Evolutionary conservation across 2,329 filamentous ascomycete species (phyloP).

Genomic region (Colletotrichum sp.): DNA sequence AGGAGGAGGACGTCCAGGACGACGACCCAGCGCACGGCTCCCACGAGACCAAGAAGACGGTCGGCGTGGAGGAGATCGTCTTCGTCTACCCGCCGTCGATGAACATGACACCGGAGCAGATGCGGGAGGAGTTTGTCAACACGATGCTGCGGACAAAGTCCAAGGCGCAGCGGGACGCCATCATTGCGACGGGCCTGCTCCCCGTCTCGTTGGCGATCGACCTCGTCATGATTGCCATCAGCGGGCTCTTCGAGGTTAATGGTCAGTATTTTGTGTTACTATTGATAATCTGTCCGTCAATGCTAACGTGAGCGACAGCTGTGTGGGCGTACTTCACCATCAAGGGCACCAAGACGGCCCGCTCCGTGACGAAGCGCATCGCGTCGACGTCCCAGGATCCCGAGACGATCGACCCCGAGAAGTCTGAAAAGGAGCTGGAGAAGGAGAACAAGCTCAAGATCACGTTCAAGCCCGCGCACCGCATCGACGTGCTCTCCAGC

Average conservation of each 20-base stretch:
- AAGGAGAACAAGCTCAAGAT: conserved; percentile 16
- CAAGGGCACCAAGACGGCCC: conserved; percentile 17
- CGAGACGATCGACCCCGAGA: conserved; percentile 9
- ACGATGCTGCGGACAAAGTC: conserved; percentile 17
- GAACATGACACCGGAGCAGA: conserved; percentile 17
- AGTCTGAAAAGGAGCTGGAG: conserved; percentile 10
- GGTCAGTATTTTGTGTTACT: background rate
- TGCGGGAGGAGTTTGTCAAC: conserved; percentile 18
- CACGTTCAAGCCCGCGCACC: conserved; percentile 3
- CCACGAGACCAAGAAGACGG: conserved; percentile 17
- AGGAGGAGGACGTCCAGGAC: background rate
- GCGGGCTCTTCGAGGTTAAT: conserved; percentile 13
- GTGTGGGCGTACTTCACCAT: conserved; percentile 20
- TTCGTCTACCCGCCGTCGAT: conserved; percentile 17
- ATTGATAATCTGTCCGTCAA: background rate
- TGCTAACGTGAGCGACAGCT: background rate
- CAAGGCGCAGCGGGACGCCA: conserved; percentile 17
- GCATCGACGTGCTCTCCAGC: conserved; percentile 7
- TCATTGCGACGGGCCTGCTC: conserved; percentile 13
- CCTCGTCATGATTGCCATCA: conserved; percentile 7
- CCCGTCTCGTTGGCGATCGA: conserved; percentile 13
- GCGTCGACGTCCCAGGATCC: conserved; percentile 10
- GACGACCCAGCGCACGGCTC: conserved; percentile 9
- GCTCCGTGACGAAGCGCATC: conserved; percentile 15
- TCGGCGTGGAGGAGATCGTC: conserved; percentile 17